Evolutionary conservation across 2,329 filamentous ascomycete species (phyloP).

Genomic region (Talaromyces rugulosus): DNA sequence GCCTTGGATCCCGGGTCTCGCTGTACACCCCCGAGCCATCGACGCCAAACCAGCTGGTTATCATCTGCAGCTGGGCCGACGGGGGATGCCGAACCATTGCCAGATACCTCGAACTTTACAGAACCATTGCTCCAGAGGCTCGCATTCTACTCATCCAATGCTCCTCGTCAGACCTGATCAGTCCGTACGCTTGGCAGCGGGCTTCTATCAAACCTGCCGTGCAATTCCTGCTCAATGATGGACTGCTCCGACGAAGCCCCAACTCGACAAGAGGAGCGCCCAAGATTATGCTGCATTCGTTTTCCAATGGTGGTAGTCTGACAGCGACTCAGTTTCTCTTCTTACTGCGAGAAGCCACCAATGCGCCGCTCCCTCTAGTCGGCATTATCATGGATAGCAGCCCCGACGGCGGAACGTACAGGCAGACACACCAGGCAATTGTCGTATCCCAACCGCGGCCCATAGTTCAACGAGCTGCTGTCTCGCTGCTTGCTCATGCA

Average conservation of each 20-base stretch:
- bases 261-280: background rate
- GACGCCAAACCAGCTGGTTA: slow-evolving; percentile 11
- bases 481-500: background rate
- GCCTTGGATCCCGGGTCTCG: background rate
- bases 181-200: slow-evolving; percentile 6
- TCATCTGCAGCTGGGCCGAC: slow-evolving; percentile 26
- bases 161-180: slow-evolving; percentile 17
- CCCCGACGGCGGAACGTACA: slow-evolving; percentile 20
- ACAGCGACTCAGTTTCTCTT: slow-evolving; percentile 19
- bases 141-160: slow-evolving; percentile 26
- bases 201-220: slow-evolving; percentile 8
- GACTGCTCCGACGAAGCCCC: background rate
- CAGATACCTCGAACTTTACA: slow-evolving; percentile 28
- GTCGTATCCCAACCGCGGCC: slow-evolving; percentile 4
- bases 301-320: slow-evolving; percentile 31
- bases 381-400: slow-evolving; percentile 23
- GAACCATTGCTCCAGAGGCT: slow-evolving; percentile 20
- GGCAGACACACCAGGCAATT: slow-evolving; percentile 13
- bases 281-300: slow-evolving; percentile 25
- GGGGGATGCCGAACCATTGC: slow-evolving; percentile 25
- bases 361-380: slow-evolving; percentile 15
- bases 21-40: background rate
- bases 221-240: slow-evolving; percentile 5
- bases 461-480: background rate
- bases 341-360: slow-evolving; percentile 11